These are phyloP conservation scores for Letharia columbiana DNA, from an alignment of 495 filamentous ascomycete species.

Conservation along the genomic window DNA sequence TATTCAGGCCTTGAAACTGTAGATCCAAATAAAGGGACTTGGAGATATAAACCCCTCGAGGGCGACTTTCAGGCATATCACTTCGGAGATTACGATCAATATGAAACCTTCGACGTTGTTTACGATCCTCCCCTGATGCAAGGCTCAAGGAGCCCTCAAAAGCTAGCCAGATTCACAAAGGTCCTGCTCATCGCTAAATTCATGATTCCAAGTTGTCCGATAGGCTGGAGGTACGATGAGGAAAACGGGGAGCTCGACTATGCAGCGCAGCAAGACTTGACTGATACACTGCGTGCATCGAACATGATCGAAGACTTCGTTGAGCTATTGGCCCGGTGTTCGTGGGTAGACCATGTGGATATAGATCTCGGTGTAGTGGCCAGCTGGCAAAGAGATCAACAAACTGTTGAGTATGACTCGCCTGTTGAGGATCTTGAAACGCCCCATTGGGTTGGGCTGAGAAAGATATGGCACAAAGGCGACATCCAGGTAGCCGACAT, in stretches of 20 bases:
- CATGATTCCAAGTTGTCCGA: neutral
- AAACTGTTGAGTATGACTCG: neutral
- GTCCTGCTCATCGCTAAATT: neutral
- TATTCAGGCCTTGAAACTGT: neutral
- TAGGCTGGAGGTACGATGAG: neutral
- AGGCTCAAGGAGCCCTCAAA: neutral
- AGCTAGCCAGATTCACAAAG: neutral
- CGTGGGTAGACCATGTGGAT: neutral
- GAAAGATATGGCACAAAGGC: slow-evolving; percentile 1
- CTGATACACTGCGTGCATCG: neutral
- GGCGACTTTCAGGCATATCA: neutral
- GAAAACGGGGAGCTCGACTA: neutral
- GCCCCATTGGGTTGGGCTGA: neutral
- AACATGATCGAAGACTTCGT: neutral
- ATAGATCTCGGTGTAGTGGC: neutral
- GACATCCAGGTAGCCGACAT: neutral
- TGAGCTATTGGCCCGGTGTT: neutral
- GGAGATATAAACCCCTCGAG: neutral
- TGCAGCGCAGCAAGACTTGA: neutral
- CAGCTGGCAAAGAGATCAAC: neutral
- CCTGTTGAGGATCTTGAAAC: neutral
- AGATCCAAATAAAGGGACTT: neutral
- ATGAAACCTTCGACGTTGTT: neutral
- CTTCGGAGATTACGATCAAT: neutral
- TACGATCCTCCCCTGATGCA: neutral